Percentiles rank a stretch among this genome's conserved stretches.
phyloP scores from a whole-genome alignment of 2,329 filamentous ascomycete species.

The Hymenoscyphus salicellus region DNA sequence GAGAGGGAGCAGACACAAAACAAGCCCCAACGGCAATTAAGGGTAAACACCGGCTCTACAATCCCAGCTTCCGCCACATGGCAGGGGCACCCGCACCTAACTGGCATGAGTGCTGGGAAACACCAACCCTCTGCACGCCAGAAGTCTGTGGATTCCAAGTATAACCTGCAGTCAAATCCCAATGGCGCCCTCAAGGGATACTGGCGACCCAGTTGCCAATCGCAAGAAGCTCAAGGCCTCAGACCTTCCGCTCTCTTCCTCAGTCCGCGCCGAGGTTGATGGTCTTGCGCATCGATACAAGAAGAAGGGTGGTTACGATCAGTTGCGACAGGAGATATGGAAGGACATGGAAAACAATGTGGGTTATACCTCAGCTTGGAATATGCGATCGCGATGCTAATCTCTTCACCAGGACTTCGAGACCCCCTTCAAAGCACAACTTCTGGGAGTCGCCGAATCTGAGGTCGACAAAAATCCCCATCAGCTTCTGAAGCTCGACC shows the following conservation, averaged over 20 bases:
- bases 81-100: neutral
- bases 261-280: constrained; percentile 72
- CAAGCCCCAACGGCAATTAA: no score
- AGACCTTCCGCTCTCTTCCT: constrained; percentile 69
- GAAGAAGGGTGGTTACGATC: constrained; percentile 81
- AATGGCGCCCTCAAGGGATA: constrained; percentile 15
- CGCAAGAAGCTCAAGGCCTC: constrained; percentile 64
- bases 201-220: constrained; percentile 14
- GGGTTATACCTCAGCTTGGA: constrained; percentile 25
- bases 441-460: constrained; percentile 66
- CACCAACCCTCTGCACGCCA: neutral
- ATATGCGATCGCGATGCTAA: constrained; percentile 9
- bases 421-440: constrained; percentile 60
- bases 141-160: neutral
- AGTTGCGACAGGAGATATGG: constrained; percentile 73
- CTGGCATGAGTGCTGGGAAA: neutral
- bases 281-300: constrained; percentile 76
- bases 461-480: constrained; percentile 74
- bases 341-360: constrained; percentile 70
- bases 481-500: constrained; percentile 69
- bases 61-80: neutral
- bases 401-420: constrained; percentile 59
- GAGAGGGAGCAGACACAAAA: no score
- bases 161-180: neutral
- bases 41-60: neutral